phyloP scores from a whole-genome alignment of 139 green algal genomes.

The Zygnema circumcarinatum region DNA sequence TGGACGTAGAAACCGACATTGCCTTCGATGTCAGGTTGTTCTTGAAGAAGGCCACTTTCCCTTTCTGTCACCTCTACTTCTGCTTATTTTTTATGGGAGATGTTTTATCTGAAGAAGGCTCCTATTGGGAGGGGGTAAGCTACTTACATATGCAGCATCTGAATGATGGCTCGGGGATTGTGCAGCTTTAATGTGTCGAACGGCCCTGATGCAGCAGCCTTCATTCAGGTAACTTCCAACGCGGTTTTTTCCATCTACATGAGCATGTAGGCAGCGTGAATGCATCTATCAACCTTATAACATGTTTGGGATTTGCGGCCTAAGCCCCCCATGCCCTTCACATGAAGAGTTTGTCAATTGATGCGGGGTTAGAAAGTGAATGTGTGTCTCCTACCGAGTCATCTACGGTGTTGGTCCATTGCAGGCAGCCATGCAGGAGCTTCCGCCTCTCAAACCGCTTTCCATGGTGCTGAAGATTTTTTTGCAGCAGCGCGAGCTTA shows the following conservation, averaged over 20 bases:
- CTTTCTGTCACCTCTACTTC: neutral
- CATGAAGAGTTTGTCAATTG: too few species aligned
- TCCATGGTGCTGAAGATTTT: constrained; percentile 74
- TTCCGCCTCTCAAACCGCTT: constrained; percentile 84
- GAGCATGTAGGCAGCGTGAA: too few species aligned
- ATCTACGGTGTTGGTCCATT: too few species aligned
- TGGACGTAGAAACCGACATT: constrained; percentile 73
- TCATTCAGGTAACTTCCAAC: constrained; percentile 51
- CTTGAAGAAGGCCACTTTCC: constrained; percentile 13
- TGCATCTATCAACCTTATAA: too few species aligned
- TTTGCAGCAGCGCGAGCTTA: constrained; percentile 91
- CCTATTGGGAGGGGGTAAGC: neutral
- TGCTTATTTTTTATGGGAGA: neutral
- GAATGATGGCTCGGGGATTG: neutral
- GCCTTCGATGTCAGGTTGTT: constrained; percentile 91
- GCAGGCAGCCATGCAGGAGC: constrained; percentile 63
- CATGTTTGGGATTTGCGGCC: constrained; percentile 43
- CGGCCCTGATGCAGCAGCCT: constrained; percentile 68
- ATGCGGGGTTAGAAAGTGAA: too few species aligned
- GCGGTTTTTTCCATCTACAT: too few species aligned
- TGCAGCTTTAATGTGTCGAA: constrained; percentile 86
- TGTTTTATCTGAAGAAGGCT: neutral
- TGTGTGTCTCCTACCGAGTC: too few species aligned
- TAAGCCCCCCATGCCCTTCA: too few species aligned
- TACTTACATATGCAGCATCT: neutral